Evolutionary conservation across 345 rosid genomes (phyloP).

Genomic region (Syzygium aromaticum): DNA sequence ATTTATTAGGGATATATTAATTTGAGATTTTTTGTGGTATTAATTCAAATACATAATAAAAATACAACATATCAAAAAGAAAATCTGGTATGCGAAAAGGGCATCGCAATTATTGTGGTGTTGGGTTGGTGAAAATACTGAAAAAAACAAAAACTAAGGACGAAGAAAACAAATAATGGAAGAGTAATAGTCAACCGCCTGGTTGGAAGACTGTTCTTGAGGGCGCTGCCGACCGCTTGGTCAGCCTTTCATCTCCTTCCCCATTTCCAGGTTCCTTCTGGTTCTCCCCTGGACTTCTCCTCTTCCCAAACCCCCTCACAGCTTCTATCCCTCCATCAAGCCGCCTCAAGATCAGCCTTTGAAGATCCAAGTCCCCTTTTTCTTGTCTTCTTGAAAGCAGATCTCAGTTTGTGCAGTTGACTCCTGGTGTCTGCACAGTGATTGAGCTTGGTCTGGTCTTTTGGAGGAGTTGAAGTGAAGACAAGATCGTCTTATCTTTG

Average conservation of each 20-base stretch:
- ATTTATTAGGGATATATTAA: no score
- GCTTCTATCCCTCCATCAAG: not conserved
- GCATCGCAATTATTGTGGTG: not conserved
- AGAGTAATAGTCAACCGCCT: not conserved
- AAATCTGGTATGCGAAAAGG: not conserved
- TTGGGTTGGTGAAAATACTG: not conserved
- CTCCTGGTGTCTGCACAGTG: not conserved
- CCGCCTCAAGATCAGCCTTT: not conserved
- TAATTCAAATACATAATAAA: no score
- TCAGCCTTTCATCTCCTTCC: not conserved
- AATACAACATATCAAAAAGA: not conserved
- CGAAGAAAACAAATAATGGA: not conserved
- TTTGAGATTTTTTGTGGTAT: no score
- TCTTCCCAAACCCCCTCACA: not conserved
- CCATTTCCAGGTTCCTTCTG: not conserved
- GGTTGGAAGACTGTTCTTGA: not conserved
- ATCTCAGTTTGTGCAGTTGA: not conserved
- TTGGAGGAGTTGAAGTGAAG: not conserved
- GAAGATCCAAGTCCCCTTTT: not conserved
- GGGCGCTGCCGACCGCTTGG: not conserved
- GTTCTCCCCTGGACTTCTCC: not conserved
- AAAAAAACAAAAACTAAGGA: not conserved
- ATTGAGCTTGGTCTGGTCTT: not conserved
- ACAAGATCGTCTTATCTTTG: not conserved
- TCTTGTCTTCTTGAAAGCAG: not conserved